Evolutionary conservation across 2,329 filamentous ascomycete genomes (phyloP).

Genomic region (Xylaria sp.): DNA sequence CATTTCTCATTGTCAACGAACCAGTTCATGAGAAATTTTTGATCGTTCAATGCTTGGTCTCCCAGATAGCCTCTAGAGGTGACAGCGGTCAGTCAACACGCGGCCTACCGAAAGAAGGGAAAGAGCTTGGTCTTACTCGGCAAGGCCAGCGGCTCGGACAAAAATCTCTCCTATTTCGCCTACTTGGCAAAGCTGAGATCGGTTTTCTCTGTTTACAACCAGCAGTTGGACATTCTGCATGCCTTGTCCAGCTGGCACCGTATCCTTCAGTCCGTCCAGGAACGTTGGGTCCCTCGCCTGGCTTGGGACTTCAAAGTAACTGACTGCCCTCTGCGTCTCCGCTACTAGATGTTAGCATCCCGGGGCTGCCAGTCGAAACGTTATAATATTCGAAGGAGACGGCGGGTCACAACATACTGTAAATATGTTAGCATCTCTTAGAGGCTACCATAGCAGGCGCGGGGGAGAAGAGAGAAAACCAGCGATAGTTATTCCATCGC

Average conservation of each 20-base stretch:
- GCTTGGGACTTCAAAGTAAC: constrained; percentile 71
- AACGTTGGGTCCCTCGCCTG: constrained; percentile 59
- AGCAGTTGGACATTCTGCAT: constrained; percentile 77
- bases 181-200: constrained; percentile 11
- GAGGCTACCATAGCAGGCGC: too few species aligned
- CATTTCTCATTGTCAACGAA: constrained; percentile 76
- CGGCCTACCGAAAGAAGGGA: too few species aligned
- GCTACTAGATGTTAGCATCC: too few species aligned
- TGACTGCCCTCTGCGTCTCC: constrained; percentile 71
- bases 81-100: too few species aligned
- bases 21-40: constrained; percentile 86
- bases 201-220: constrained; percentile 65
- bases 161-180: constrained; percentile 37
- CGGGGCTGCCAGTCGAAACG: too few species aligned
- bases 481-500: too few species aligned
- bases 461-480: too few species aligned
- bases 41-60: constrained; percentile 59
- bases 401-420: too few species aligned
- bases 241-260: constrained; percentile 72
- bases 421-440: too few species aligned
- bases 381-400: too few species aligned
- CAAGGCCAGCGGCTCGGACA: constrained; percentile 71
- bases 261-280: constrained; percentile 66
- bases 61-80: constrained; percentile 75
- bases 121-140: constrained; percentile 50